Base-by-base conservation (phyloP, 192 early-diverging fungal species). In the Backusella australiensis region DNA sequence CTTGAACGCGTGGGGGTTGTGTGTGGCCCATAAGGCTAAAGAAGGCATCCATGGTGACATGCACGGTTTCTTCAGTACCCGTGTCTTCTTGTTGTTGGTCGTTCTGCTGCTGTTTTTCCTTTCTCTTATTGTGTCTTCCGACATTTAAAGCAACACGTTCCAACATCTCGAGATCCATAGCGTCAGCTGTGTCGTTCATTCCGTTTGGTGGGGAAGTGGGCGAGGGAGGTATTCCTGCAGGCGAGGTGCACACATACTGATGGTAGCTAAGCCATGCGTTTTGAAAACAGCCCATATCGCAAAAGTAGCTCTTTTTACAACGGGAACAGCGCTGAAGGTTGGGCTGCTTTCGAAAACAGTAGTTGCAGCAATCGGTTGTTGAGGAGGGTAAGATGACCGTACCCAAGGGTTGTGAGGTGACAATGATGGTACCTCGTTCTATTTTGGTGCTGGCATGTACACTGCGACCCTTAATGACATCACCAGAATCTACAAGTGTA, bases 1-100 rank as follows among this genome's bases (percentile, higher is more conserved):
- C 23, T 4, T 84, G 19, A 14, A 73, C 21, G 11, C 79, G 80
- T 36, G 82, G 78, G 1, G 76, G 69, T 9, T 75, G 23, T 34
- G 79, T 74, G 59, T 87, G 86, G 0, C 80, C 80, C 80, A 84
- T 79, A 32, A 87, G 67, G 12, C 82, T 82, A 23, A 80, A 82
- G 59, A 87, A 87, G 3, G 84, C 84, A 71, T 81, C 73, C 73
- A 81, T 79, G 6, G 78, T 79, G 0, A 75, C 73, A 59, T 79
- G 15, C 1, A 79, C 78, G 0, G 49, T 65, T 56, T 79, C 78
- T n/a, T 79, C 78, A 4, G 23, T 46, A 0, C 21, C 75, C 32
- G 32, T 32, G 32, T 32, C 32, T 32, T 34, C 49, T 4, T 15
- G 14, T 65, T 39, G 19, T 0, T 41, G 17, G 1, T 56, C 11